Conservation (phyloP, 495 filamentous ascomycete genomes). For the Parmelia sp. region DNA sequence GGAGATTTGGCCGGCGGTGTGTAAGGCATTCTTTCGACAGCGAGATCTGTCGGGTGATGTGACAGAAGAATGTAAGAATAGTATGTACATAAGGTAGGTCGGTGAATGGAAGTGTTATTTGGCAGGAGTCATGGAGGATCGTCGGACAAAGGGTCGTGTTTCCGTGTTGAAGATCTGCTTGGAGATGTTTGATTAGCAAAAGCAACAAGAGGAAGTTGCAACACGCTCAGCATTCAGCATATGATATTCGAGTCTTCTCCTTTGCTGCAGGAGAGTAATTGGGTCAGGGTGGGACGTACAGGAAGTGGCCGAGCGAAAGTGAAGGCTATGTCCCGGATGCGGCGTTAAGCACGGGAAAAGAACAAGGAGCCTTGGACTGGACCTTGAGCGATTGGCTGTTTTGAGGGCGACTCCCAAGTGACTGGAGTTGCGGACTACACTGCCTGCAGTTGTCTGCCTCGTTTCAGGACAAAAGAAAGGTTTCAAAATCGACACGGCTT, state of each 20-base stretch:
- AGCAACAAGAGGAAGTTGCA: background rate
- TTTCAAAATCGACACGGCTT: background rate
- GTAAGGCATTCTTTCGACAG: conserved; percentile 63
- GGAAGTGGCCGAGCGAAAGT: conserved; percentile 3
- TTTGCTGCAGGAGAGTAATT: background rate
- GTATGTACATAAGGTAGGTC: conserved; percentile 16
- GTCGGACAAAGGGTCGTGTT: background rate
- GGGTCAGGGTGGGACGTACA: background rate
- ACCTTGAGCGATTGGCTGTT: background rate
- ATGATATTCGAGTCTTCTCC: background rate
- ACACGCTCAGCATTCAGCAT: conserved; percentile 1
- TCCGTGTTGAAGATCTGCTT: background rate
- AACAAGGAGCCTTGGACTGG: background rate
- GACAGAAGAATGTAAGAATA: background rate
- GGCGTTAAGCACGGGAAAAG: background rate
- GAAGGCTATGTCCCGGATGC: background rate
- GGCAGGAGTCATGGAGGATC: background rate
- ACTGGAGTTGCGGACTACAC: background rate
- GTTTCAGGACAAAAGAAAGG: background rate
- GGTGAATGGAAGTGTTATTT: background rate
- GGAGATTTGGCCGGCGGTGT: conserved; percentile 76
- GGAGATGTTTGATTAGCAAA: background rate
- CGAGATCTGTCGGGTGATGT: conserved; percentile 2
- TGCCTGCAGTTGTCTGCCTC: background rate
- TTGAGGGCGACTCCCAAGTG: background rate